These are phyloP conservation scores for Colletotrichum tanaceti DNA, from an alignment of 2,329 filamentous ascomycete genomes.

Conservation along the genomic window DNA sequence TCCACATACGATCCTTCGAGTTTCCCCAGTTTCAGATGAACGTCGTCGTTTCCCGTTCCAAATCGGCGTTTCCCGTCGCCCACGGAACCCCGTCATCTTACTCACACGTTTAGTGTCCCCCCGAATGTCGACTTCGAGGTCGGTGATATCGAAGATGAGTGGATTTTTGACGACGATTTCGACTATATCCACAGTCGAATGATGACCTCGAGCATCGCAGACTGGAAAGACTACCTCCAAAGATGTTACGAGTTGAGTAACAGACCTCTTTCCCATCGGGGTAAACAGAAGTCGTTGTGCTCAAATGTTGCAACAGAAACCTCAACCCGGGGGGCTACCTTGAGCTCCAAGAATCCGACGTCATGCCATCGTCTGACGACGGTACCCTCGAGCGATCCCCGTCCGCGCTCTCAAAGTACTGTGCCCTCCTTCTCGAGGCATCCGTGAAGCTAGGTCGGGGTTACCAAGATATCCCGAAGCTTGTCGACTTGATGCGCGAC, in stretches of 20 bases:
- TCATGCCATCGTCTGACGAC: conserved; percentile 55
- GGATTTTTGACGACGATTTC: conserved; percentile 50
- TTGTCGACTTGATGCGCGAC: conserved; percentile 52
- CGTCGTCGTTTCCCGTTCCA: not conserved
- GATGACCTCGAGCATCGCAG: conserved; percentile 36
- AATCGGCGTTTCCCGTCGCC: not conserved
- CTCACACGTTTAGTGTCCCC: conserved; percentile 48
- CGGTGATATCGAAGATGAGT: conserved; percentile 55
- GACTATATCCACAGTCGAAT: conserved; percentile 43
- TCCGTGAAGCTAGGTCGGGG: conserved; percentile 47
- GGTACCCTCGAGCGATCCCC: conserved; percentile 46
- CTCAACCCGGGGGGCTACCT: conserved; percentile 58
- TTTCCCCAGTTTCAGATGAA: no score
- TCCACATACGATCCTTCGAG: not conserved
- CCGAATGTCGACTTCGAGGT: conserved; percentile 59
- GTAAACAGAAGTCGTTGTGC: not conserved
- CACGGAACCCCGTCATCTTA: not conserved
- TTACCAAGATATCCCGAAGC: conserved; percentile 39
- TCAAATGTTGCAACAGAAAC: conserved; percentile 35
- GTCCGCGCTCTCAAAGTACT: conserved; percentile 48
- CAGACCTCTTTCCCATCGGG: no score
- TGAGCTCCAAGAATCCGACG: conserved; percentile 56
- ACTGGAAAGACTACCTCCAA: not conserved
- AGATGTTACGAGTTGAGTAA: conserved; percentile 2
- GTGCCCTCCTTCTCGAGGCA: conserved; percentile 46